phyloP scores from a whole-genome alignment of 2,329 filamentous ascomycete species.

The Coccinonectria pachysandricola region DNA sequence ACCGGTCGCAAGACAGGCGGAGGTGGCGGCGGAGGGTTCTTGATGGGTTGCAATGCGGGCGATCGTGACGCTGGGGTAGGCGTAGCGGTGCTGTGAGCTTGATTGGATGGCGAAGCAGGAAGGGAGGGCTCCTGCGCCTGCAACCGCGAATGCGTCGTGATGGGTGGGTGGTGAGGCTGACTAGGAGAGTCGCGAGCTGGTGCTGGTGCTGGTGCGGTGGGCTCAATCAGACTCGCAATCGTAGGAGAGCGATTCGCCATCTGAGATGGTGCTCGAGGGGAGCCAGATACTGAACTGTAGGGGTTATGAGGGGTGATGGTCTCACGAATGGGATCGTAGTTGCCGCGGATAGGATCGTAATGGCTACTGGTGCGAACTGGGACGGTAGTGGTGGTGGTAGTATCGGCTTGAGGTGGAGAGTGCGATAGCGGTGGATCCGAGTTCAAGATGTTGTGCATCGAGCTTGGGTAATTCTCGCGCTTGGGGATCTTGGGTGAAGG shows the following conservation, averaged over 20 bases:
- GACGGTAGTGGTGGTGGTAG: slow-evolving; percentile 32
- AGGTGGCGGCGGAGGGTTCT: slow-evolving; percentile 26
- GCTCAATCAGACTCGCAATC: slow-evolving; percentile 79
- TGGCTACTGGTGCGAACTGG: slow-evolving; percentile 60
- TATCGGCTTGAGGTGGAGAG: slow-evolving; percentile 12
- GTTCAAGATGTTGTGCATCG: slow-evolving; percentile 48
- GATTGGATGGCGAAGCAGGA: slow-evolving; percentile 34
- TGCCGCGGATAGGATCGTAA: slow-evolving; percentile 84
- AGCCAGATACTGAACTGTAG: slow-evolving; percentile 34
- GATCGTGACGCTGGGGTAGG: slow-evolving; percentile 25
- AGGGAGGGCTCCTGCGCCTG: slow-evolving; percentile 28
- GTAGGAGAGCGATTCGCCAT: slow-evolving; percentile 56
- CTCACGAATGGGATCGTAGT: slow-evolving; percentile 53
- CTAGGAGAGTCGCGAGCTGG: slow-evolving; percentile 19
- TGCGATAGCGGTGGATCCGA: slow-evolving; percentile 30
- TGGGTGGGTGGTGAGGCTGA: slow-evolving; percentile 19
- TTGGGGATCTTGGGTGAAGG: slow-evolving; percentile 38
- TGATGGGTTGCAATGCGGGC: slow-evolving; percentile 26
- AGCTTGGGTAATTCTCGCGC: slow-evolving; percentile 39
- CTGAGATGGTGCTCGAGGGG: slow-evolving; percentile 35
- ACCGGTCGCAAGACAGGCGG: slow-evolving; percentile 23
- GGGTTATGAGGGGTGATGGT: slow-evolving; percentile 47
- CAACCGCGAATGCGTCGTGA: slow-evolving; percentile 20
- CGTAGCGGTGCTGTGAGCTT: slow-evolving; percentile 22
- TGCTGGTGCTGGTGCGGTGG: slow-evolving; percentile 24